Evolutionary conservation across 2,329 filamentous ascomycete species (phyloP).

Genomic region (Lecanosticta acicola): DNA sequence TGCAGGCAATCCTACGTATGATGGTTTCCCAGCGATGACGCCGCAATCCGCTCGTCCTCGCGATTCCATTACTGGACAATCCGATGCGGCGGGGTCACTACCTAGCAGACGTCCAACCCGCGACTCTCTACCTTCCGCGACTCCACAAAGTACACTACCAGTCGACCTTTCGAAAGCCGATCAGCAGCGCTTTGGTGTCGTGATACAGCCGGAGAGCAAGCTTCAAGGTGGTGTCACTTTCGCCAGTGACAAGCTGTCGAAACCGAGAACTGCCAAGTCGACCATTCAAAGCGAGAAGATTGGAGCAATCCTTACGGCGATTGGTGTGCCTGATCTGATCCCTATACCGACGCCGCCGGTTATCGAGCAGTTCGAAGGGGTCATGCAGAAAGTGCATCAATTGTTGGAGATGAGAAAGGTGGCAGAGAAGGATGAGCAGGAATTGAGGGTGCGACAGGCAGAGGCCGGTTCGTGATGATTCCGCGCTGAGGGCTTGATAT

Average conservation of each 20-base stretch:
- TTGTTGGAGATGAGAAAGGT: conserved; percentile 70
- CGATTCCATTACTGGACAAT: conserved; percentile 40
- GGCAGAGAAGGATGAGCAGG: conserved; percentile 68
- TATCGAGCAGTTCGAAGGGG: conserved; percentile 63
- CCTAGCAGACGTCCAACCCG: conserved; percentile 30
- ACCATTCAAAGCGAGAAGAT: conserved; percentile 72
- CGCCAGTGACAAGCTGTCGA: conserved; percentile 75
- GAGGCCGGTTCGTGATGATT: conserved; percentile 26
- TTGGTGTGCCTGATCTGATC: conserved; percentile 65
- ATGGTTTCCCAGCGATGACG: conserved; percentile 19
- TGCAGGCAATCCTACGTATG: conserved; percentile 22
- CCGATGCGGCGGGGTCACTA: conserved; percentile 20
- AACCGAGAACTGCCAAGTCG: conserved; percentile 70
- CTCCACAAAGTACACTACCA: conserved; percentile 35
- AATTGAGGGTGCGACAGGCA: conserved; percentile 53
- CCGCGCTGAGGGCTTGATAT: too few relatives aligned
- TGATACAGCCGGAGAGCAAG: conserved; percentile 65
- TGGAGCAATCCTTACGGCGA: conserved; percentile 62
- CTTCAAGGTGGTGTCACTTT: conserved; percentile 82
- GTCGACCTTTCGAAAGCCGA: conserved; percentile 62
- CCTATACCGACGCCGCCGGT: conserved; percentile 70
- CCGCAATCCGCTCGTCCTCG: conserved; percentile 30
- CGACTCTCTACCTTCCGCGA: conserved; percentile 38
- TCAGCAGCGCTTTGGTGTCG: conserved; percentile 80
- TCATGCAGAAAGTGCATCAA: conserved; percentile 62